Conservation (phyloP, 164 flowering plant genomes). For the Platanus orientalis region DNA sequence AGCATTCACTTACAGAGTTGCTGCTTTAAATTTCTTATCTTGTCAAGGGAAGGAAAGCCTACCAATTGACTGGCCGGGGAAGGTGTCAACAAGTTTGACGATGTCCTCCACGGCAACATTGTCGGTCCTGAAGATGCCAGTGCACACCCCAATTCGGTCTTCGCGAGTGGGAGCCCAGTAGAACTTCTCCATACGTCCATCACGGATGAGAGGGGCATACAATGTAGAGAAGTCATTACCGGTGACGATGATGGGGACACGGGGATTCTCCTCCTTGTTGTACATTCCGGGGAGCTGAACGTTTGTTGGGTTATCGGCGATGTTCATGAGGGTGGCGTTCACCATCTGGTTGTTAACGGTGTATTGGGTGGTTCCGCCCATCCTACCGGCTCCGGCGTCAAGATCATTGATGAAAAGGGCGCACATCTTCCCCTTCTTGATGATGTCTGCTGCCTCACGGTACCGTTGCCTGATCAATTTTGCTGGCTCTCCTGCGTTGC, state of each 20-base stretch:
- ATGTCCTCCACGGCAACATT: constrained; percentile 28
- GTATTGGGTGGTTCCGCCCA: constrained; percentile 52
- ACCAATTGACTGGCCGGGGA: constrained; percentile 50
- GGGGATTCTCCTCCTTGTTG: constrained; percentile 45
- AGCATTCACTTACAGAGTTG: no score
- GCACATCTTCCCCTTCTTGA: constrained; percentile 47
- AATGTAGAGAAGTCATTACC: constrained; percentile 52
- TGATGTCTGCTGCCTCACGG: constrained; percentile 47
- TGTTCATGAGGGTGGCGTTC: constrained; percentile 53
- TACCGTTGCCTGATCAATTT: constrained; percentile 44
- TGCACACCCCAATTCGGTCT: constrained; percentile 44
- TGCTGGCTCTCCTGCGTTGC: constrained; percentile 48
- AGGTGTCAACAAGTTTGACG: constrained; percentile 34
- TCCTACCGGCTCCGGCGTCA: constrained; percentile 51
- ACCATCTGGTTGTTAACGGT: constrained; percentile 61
- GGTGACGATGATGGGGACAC: constrained; percentile 46
- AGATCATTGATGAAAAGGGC: constrained; percentile 48
- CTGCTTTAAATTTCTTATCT: no score
- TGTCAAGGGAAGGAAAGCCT: background rate
- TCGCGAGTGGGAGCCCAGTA: constrained; percentile 53
- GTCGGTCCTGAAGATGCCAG: constrained; percentile 35
- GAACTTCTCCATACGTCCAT: constrained; percentile 56
- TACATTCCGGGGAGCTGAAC: constrained; percentile 54
- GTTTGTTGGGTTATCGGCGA: constrained; percentile 50
- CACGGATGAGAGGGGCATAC: constrained; percentile 55